Evolutionary conservation across 2,329 filamentous ascomycete genomes (phyloP).

Genomic region (Botrytis fabae): DNA sequence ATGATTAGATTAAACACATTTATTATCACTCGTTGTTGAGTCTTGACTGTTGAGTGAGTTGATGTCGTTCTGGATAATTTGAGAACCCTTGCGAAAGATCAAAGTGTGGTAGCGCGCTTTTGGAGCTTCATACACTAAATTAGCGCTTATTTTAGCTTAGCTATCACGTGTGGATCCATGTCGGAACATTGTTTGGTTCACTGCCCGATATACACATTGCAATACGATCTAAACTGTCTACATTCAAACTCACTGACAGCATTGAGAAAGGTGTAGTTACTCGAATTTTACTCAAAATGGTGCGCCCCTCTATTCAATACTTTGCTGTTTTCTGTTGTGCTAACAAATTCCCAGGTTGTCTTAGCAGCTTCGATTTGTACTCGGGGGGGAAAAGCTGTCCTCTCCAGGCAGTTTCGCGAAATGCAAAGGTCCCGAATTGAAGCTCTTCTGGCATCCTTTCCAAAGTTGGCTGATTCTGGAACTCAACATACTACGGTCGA

Average conservation of each 20-base stretch:
- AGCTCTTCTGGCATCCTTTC: conserved; percentile 93
- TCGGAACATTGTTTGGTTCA: conserved; percentile 21
- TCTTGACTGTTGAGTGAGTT: background rate
- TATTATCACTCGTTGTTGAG: background rate
- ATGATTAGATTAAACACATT: background rate
- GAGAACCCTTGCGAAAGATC: background rate
- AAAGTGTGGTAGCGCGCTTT: conserved; percentile 6
- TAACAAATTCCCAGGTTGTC: conserved; percentile 68
- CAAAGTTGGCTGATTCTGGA: conserved; percentile 92
- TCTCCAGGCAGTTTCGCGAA: conserved; percentile 96
- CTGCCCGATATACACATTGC: conserved; percentile 22
- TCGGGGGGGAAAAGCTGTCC: conserved; percentile 94
- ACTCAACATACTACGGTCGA: conserved; percentile 98
- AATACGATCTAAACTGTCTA: conserved; percentile 16
- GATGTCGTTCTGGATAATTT: background rate
- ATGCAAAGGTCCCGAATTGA: conserved; percentile 97
- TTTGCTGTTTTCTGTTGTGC: background rate
- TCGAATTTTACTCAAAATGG: conserved; percentile 26
- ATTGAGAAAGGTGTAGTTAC: conserved; percentile 17
- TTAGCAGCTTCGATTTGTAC: conserved; percentile 99
- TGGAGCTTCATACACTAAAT: conserved; percentile 10
- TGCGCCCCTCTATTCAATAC: conserved; percentile 21
- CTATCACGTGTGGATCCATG: conserved; percentile 21
- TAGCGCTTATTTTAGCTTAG: background rate
- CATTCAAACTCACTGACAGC: conserved; percentile 23